Evolutionary conservation across 371 early-diverging fungal genomes (phyloP), one percentile per base, ranked within the genome.

Genomic region (Actinomortierella ambigua): DNA sequence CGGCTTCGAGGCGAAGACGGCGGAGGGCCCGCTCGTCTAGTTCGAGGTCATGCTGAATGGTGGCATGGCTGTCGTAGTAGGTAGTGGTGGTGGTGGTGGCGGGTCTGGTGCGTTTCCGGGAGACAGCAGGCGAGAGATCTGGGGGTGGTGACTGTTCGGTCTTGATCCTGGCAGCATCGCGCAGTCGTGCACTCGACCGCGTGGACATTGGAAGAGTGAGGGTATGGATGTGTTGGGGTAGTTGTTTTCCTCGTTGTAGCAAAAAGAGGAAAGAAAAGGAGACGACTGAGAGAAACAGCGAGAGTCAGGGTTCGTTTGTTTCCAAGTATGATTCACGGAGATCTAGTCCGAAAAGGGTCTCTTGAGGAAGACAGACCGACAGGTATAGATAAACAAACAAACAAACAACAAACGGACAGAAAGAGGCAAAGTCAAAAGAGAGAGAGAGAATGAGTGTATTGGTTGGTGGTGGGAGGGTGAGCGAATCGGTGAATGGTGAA

Each of bases 31-130:
- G 23, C 7, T 67, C 75, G 20, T 67, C 64, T 22, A 60, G 64
- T 8, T 61, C 68, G 4, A 63, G 68, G 26, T 73, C 75, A 39
- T 73, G 68, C 14, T 53, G 63, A 26, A 67, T 73, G 49, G 67
- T 73, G 49, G 67, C 64, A 26, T 63, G 63, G 48, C 48, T 48
- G 48, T 20, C 8, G 22, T 48, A 8, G 20, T 24, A 8, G 48
- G 24, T 15, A 44, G 22, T 20, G 48, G 24, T 24, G 48, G 22
- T 48, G 48, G 8, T 8, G 48, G 3, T 48, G 22, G 22, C 15
- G 22, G 20, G 2, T 15, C 11, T 20, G 18, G 22, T 48, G 18
- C 27, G 43, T 23, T 18, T 59, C 53, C 7, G 54, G 40, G 14
- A 53, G n/a, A 3, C 40, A 34, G 3, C 4, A 22, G 17, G 34